Evolutionary conservation across 768 basidiomycete genomes (phyloP).

Genomic region (Boletellus ananas): DNA sequence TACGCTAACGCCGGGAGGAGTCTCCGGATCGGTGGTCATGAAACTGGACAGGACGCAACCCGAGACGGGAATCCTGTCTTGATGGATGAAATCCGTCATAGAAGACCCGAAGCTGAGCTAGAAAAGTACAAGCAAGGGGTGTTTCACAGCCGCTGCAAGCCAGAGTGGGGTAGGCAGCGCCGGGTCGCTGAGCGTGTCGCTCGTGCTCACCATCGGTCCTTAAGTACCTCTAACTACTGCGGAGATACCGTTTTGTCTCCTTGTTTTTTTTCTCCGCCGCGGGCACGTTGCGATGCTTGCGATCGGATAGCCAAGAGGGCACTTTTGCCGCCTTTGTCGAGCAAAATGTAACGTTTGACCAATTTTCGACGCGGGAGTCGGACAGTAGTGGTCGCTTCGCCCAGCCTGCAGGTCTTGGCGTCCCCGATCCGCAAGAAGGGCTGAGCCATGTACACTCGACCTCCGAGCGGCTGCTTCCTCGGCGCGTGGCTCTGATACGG

Average conservation of each 20-base stretch:
- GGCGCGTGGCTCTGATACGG: background rate
- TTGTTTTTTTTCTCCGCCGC: background rate
- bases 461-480: background rate
- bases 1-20: background rate
- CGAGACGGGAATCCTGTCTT: background rate
- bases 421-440: conserved; percentile 7
- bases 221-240: conserved; percentile 3
- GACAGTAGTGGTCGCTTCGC: background rate
- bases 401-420: conserved; percentile 16
- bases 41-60: background rate
- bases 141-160: background rate
- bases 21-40: background rate
- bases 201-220: conserved; percentile 2
- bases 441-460: background rate
- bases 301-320: conserved; percentile 6
- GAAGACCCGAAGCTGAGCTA: background rate
- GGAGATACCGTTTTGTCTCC: conserved; percentile 1
- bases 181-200: background rate
- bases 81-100: conserved; percentile 2
- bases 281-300: background rate
- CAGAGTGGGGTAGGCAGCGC: background rate
- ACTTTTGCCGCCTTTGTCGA: conserved; percentile 13
- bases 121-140: conserved; percentile 1
- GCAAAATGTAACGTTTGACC: background rate
- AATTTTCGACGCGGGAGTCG: conserved; percentile 1